Evolutionary conservation across 192 early-diverging fungal species (phyloP), one percentile per base, ranked within the genome.

Genomic region (Gamsiella multidivaricata): DNA sequence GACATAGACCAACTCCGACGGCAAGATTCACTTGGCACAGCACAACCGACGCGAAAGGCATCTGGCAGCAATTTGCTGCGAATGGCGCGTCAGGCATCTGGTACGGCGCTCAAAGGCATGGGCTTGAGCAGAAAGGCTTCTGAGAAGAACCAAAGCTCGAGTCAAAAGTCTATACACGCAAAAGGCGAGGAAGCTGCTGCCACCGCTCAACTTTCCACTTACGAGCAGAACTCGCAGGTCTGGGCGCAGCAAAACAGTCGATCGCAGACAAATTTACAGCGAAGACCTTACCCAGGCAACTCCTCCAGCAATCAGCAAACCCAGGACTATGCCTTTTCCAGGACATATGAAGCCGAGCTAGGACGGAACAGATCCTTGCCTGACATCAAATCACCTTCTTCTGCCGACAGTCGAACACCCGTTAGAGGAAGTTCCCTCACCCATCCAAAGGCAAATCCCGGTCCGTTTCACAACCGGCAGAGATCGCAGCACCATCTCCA

Each of bases 1-100:
- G 23, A 53, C 22, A 51, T 31, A 49, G 43, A 53, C 17, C 63
- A 54, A 14, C 39, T 18, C 8, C 37, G 33, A 2, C 63, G n/a
- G 42, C 52, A 54, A 37, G 49, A 52, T 25, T 15, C 31, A 47
- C 56, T 41, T 15, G 18, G 39, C 25, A 49, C 29, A 9, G 8
- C 26, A 11, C 5, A 33, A 23, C 65, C 72, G 22, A 29, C 14
- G 3, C 71, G 71, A 11, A 76, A 67, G 23, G 51, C 25, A 14
- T 76, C 72, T 43, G 65, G 72, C 1, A 62, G 37, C 9, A 62
- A 62, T n/a, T 20, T 76, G 34, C 39, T 76, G 17, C 32, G 65
- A 5, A 66, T 76, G 3, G 72, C 72, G 1, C 72, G 72, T 25
- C 47, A 76, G 65, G 72, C 72, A 0, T 76, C 72, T n/a, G 72